Evolutionary conservation across 495 filamentous ascomycete species (phyloP).

Genomic region (Aspergillus steynii): DNA sequence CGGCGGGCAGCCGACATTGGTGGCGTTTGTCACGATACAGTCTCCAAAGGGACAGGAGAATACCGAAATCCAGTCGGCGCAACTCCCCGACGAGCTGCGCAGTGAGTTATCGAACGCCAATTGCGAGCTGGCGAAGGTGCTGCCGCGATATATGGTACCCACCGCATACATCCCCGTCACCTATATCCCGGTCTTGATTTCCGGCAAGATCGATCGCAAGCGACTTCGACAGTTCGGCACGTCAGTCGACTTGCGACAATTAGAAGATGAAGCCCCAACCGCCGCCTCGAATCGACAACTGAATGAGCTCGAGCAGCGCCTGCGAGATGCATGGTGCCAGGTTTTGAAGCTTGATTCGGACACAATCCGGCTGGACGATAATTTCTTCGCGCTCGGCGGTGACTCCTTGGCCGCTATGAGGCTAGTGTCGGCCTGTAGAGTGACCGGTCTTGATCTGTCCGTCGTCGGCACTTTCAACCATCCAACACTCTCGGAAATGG

Average conservation of each 20-base stretch:
- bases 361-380: constrained; percentile 35
- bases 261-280: constrained; percentile 22
- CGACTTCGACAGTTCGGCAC: constrained; percentile 34
- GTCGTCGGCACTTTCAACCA: constrained; percentile 47
- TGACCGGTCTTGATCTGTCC: constrained; percentile 32
- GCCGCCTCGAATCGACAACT: constrained; percentile 24
- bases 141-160: constrained; percentile 49
- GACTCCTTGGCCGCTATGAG: constrained; percentile 64
- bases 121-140: constrained; percentile 27
- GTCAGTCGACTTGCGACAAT: constrained; percentile 33
- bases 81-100: constrained; percentile 24
- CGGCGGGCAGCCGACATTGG: constrained; percentile 32
- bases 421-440: constrained; percentile 38
- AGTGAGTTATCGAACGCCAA: constrained; percentile 26
- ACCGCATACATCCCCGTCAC: constrained; percentile 43
- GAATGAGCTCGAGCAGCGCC: constrained; percentile 36
- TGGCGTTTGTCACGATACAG: constrained; percentile 40
- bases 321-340: constrained; percentile 44
- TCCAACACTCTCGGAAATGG: constrained; percentile 48
- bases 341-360: constrained; percentile 38
- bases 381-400: constrained; percentile 63
- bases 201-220: constrained; percentile 48
- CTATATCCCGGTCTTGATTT: constrained; percentile 39
- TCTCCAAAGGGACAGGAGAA: constrained; percentile 23
- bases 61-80: constrained; percentile 16